Evolutionary conservation across 83 land plant species (phyloP).

Genomic region (Thuja plicata): DNA sequence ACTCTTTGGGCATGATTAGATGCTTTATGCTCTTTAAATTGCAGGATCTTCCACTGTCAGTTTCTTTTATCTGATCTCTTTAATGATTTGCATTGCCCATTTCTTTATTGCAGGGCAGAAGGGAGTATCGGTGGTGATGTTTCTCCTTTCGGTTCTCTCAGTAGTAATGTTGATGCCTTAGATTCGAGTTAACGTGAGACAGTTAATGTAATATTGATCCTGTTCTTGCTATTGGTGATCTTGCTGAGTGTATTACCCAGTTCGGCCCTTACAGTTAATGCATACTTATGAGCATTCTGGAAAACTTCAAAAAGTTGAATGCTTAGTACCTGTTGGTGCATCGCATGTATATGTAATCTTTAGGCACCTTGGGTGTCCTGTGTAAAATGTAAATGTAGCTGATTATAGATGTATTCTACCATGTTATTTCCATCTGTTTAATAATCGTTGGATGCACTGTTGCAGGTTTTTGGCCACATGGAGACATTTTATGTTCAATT

Average conservation of each 20-base stretch:
- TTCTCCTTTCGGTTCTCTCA: not conserved
- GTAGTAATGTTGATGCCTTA: conserved; percentile 8
- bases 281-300: not conserved
- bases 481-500: conserved; percentile 9
- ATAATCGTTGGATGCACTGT: not conserved
- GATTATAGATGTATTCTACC: not conserved
- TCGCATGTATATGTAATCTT: not conserved
- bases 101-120: conserved; percentile 9
- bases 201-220: not conserved
- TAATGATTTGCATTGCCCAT: not conserved
- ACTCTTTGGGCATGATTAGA: not conserved
- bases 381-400: conserved; percentile 8
- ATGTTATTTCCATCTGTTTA: not conserved
- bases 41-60: not conserved
- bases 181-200: not conserved
- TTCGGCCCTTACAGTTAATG: conserved; percentile 13
- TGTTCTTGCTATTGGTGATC: not conserved
- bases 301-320: not conserved
- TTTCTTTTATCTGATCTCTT: not conserved
- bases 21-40: not conserved
- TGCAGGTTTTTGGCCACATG: not conserved
- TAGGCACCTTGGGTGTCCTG: not conserved
- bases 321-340: conserved; percentile 1
- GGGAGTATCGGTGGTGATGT: not conserved
- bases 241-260: conserved; percentile 6